A percentile compares a stretch with the other conserved stretches of the same genome.
phyloP scores from a whole-genome alignment of 768 basidiomycete species.

The Pleurotus salmoneostramineus region DNA sequence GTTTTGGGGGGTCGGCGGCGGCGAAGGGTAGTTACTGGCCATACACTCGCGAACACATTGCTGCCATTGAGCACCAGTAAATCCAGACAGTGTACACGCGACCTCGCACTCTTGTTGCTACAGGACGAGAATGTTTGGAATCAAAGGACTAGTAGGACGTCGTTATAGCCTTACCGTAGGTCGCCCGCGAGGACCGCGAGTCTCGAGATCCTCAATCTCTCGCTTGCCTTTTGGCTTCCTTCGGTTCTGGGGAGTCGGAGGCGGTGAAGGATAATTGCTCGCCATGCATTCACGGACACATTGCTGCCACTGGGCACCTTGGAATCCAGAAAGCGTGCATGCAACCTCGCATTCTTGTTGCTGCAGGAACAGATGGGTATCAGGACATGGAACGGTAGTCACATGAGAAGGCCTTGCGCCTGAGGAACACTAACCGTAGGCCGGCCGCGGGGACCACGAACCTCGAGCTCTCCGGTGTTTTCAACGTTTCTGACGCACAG shows the following conservation, averaged over 20 bases:
- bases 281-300: constrained; percentile 2
- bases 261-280: neutral
- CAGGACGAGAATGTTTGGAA: too few relatives aligned
- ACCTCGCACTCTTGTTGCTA: neutral
- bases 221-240: neutral
- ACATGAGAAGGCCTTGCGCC: neutral
- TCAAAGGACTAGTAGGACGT: too few relatives aligned
- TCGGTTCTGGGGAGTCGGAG: neutral
- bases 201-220: neutral
- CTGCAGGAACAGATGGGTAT: neutral
- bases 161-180: neutral
- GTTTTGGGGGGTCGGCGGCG: neutral
- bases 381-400: too few relatives aligned
- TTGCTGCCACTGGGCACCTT: constrained; percentile 1
- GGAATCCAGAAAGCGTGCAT: neutral
- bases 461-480: too few relatives aligned
- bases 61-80: constrained; percentile 1
- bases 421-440: too few relatives aligned
- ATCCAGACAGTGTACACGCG: neutral
- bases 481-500: too few relatives aligned
- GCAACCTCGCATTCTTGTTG: neutral
- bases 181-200: neutral
- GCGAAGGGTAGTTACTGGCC: neutral
- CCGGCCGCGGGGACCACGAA: too few relatives aligned
- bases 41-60: constrained; percentile 2